Base-by-base conservation (phyloP, 2,329 filamentous ascomycete species). In the Penicillium sumatraense region DNA sequence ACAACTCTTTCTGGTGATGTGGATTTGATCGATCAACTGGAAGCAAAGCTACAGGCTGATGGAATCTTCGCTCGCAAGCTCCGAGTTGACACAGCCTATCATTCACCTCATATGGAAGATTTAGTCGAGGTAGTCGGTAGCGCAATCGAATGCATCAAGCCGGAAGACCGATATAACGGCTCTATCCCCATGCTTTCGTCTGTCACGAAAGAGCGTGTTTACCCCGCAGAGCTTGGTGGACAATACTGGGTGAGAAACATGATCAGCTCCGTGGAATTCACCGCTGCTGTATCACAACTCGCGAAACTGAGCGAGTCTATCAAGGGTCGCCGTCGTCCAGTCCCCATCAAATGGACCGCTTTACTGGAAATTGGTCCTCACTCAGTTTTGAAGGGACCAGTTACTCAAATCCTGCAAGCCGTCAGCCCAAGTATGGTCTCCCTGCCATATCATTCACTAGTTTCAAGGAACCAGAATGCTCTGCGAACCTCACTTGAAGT, bases 1-100 rank as follows among this genome's bases (percentile, higher is more conserved):
- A 68, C 81, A 4, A 85, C 83, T 0, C 74, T 83, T 0, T 83
- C 82, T 0, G 82, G 83, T 11, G 79, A 83, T 44, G 72, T 77
- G 41, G 67, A 72, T 1, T 75, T 73, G 2, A 71, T 85, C 9
- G 74, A 80, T 14, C 72, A 80, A 42, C 69, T 74, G 7, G 74
- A 77, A 23, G 68, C 72, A 23, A 62, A 76, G 2, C 79, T 85
- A 59, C 78, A 79, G 55, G 40, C 49, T 4, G 56, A 65, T 27
- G 50, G 50, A 2, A 23, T 60, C 27, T 64, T 68, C 26, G 61
- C 59, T 11, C 52, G 62, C 8, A 60, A 61, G 38, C 52, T 70
- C 5, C 56, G 55, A 4, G 56, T 68, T 3, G 54, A 64, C 13
- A 55, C 56, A 7, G 63, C 68, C 2, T 70, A 69, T 36, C 68